These are phyloP conservation scores for Rosa rugosa DNA, from an alignment of 306 rosid genomes.

Conservation along the genomic window DNA sequence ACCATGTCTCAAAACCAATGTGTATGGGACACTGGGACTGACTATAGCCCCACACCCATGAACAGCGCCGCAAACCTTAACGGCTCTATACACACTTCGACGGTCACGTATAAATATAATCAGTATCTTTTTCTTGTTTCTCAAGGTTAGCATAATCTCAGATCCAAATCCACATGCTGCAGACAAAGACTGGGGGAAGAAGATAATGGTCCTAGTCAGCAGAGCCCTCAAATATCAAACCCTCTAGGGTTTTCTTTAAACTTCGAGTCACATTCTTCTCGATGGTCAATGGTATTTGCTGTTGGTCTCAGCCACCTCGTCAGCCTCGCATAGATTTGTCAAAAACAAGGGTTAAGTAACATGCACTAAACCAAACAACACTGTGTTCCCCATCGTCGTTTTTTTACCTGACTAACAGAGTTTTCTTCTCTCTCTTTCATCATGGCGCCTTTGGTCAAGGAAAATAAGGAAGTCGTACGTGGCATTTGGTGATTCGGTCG, in stretches of 20 bases:
- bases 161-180: constrained; percentile 8
- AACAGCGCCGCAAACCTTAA: constrained; percentile 1
- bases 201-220: constrained; percentile 5
- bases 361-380: too few relatives aligned
- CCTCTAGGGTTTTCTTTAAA: background rate
- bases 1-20: background rate
- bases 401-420: background rate
- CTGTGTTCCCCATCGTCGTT: background rate
- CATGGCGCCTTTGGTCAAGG: background rate
- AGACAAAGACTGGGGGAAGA: background rate
- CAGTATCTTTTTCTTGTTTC: background rate
- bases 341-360: background rate
- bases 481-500: background rate
- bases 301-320: background rate
- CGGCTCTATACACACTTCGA: background rate
- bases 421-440: background rate
- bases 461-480: background rate
- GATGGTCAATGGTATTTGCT: constrained; percentile 7
- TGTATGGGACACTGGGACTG: background rate
- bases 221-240: background rate
- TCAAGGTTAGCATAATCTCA: background rate
- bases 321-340: background rate
- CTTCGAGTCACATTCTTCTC: background rate
- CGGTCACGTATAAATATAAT: background rate
- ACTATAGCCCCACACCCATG: background rate